phyloP scores from a whole-genome alignment of 1,139 yeast species.

The Blastobotrys arbuscula region DNA sequence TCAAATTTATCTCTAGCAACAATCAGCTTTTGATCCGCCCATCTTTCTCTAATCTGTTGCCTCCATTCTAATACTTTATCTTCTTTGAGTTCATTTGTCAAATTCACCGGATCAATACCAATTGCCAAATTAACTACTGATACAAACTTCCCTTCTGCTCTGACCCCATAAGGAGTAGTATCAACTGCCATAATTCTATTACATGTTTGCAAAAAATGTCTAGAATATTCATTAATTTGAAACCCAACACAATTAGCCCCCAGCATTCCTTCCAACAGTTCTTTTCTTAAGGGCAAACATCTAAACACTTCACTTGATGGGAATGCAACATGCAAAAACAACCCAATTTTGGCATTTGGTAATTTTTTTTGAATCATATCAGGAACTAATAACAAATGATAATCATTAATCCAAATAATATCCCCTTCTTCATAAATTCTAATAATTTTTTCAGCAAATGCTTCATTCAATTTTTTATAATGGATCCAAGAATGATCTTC shows the following conservation, averaged over 20 bases:
- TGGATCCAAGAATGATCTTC: slow-evolving; percentile 94
- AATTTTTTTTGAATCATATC: slow-evolving; percentile 68
- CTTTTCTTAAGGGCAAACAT: slow-evolving; percentile 82
- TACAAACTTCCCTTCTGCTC: slow-evolving; percentile 62
- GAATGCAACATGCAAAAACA: slow-evolving; percentile 88
- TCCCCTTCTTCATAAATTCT: slow-evolving; percentile 62
- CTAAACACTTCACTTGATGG: slow-evolving; percentile 95
- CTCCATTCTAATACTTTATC: slow-evolving; percentile 68
- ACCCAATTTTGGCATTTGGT: slow-evolving; percentile 85
- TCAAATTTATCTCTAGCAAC: slow-evolving; percentile 89
- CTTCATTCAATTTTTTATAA: slow-evolving; percentile 68
- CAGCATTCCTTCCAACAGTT: slow-evolving; percentile 71
- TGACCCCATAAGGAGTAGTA: slow-evolving; percentile 67
- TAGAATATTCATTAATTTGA: slow-evolving; percentile 88
- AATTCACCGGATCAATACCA: slow-evolving; percentile 72
- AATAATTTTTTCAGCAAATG: slow-evolving; percentile 72
- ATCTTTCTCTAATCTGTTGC: slow-evolving; percentile 63
- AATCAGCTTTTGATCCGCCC: slow-evolving; percentile 65
- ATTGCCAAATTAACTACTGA: slow-evolving; percentile 70
- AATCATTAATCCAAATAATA: slow-evolving; percentile 88
- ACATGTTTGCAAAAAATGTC: slow-evolving; percentile 90
- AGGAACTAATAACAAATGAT: slow-evolving; percentile 83
- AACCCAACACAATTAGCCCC: slow-evolving; percentile 87
- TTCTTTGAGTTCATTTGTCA: slow-evolving; percentile 42
- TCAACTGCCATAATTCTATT: slow-evolving; percentile 80